A percentile compares a stretch with the other conserved stretches of the same genome.
Evolutionary conservation across 2,329 filamentous ascomycete genomes (phyloP).

Genomic region (Fusarium goolgardi): DNA sequence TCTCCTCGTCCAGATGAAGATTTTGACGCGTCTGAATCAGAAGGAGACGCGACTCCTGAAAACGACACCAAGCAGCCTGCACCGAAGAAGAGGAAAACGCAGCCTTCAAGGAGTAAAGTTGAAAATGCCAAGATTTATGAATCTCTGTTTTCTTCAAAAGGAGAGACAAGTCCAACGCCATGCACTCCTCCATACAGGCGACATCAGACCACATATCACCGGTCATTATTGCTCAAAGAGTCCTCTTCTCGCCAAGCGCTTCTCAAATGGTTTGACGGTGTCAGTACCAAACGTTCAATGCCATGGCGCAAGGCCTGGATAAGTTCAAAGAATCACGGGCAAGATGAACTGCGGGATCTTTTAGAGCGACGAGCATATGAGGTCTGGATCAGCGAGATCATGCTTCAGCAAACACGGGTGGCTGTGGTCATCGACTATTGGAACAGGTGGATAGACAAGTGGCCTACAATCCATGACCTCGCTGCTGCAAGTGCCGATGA

Average conservation of each 20-base stretch:
- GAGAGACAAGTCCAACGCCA: slow-evolving; percentile 1
- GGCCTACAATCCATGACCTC: slow-evolving; percentile 69
- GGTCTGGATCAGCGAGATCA: slow-evolving; percentile 75
- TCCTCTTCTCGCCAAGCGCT: slow-evolving; percentile 52
- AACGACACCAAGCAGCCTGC: slow-evolving; percentile 34
- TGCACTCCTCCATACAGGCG: slow-evolving; percentile 40
- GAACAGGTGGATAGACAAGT: slow-evolving; percentile 70
- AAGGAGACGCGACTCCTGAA: slow-evolving; percentile 36
- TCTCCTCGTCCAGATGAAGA: slow-evolving; percentile 28
- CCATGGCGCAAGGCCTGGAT: slow-evolving; percentile 71
- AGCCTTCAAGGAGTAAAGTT: slow-evolving; percentile 28
- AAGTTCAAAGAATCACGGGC: slow-evolving; percentile 52
- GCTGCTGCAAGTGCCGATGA: slow-evolving; percentile 65
- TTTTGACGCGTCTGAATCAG: slow-evolving; percentile 43
- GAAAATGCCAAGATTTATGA: slow-evolving; percentile 28
- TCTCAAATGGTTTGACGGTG: slow-evolving; percentile 64
- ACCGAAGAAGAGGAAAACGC: slow-evolving; percentile 42
- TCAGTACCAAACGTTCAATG: slow-evolving; percentile 62
- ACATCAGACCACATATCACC: slow-evolving; percentile 61
- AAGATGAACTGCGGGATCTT: slow-evolving; percentile 53
- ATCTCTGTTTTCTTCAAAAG: slow-evolving; percentile 30
- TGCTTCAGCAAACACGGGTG: slow-evolving; percentile 75
- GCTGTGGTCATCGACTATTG: slow-evolving; percentile 72
- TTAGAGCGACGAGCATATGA: slow-evolving; percentile 70
- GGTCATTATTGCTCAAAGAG: slow-evolving; percentile 60